These are phyloP conservation scores for Fusarium heterosporum DNA, from an alignment of 2,329 filamentous ascomycete species.

Conservation along the genomic window DNA sequence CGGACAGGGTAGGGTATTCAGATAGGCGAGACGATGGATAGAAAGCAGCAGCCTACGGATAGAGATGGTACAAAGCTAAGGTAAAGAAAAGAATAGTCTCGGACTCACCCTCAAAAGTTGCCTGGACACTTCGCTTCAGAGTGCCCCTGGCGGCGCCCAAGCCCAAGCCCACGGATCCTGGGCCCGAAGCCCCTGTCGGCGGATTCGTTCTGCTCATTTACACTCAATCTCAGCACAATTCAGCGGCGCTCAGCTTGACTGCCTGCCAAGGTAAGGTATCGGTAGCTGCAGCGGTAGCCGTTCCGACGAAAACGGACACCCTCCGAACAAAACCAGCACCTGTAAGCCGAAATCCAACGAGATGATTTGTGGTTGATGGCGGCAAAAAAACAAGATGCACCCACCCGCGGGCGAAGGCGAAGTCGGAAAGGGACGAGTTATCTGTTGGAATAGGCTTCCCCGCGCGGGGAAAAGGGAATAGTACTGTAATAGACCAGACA, in stretches of 20 bases:
- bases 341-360: conserved; percentile 23
- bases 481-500: conserved; percentile 9
- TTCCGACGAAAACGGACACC: conserved; percentile 10
- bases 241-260: background rate
- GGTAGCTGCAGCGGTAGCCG: background rate
- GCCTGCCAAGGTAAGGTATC: background rate
- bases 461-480: conserved; percentile 14
- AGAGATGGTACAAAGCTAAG: background rate
- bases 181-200: conserved; percentile 62
- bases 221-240: background rate
- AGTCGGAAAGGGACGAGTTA: background rate
- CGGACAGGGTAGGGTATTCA: conserved; percentile 8
- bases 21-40: conserved; percentile 25
- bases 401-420: background rate
- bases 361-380: conserved; percentile 23
- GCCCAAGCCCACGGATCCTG: conserved; percentile 59
- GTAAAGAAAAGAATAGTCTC: conserved; percentile 12
- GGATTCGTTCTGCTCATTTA: conserved; percentile 68
- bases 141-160: conserved; percentile 51
- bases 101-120: conserved; percentile 69
- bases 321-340: conserved; percentile 10
- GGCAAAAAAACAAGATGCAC: background rate
- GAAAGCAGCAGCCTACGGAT: background rate
- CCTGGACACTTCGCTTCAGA: conserved; percentile 70
- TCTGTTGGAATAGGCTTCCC: conserved; percentile 7